Percentiles rank a stretch among this genome's conserved stretches.
phyloP scores from a whole-genome alignment of 345 rosid genomes.

The Atalantia buxifolia region DNA sequence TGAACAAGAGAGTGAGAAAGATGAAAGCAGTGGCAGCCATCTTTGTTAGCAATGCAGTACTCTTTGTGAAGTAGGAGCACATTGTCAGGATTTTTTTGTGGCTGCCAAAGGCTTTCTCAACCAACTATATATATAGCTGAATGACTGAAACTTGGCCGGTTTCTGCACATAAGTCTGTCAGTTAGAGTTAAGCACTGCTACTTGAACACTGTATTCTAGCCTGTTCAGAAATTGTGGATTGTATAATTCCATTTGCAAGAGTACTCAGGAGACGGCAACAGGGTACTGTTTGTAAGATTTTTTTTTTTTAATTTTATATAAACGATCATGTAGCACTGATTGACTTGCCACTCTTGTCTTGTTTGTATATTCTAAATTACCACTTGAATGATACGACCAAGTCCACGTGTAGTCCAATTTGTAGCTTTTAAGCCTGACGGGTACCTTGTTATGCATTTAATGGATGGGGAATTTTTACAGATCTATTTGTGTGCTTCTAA shows the following conservation, averaged over 20 bases:
- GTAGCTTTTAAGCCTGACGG: neutral
- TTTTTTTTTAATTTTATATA: neutral
- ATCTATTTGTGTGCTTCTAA: neutral
- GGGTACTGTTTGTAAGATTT: neutral
- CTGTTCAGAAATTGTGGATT: neutral
- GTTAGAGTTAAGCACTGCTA: neutral
- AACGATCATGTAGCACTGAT: neutral
- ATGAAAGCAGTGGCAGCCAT: neutral
- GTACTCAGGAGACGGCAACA: neutral
- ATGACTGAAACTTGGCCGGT: neutral
- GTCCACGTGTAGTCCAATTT: neutral
- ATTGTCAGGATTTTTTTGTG: neutral
- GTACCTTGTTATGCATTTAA: neutral
- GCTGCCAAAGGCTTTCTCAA: neutral
- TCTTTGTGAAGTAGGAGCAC: neutral
- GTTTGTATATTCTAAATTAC: neutral
- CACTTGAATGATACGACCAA: neutral
- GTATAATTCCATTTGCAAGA: neutral
- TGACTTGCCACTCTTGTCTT: neutral
- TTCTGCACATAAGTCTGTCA: neutral
- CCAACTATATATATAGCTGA: neutral
- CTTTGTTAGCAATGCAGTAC: neutral
- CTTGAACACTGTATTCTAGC: neutral
- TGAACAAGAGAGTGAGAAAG: neutral
- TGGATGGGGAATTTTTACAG: neutral